Evolutionary conservation across 306 rosid species (phyloP).

Genomic region (Lathyrus sativus): DNA sequence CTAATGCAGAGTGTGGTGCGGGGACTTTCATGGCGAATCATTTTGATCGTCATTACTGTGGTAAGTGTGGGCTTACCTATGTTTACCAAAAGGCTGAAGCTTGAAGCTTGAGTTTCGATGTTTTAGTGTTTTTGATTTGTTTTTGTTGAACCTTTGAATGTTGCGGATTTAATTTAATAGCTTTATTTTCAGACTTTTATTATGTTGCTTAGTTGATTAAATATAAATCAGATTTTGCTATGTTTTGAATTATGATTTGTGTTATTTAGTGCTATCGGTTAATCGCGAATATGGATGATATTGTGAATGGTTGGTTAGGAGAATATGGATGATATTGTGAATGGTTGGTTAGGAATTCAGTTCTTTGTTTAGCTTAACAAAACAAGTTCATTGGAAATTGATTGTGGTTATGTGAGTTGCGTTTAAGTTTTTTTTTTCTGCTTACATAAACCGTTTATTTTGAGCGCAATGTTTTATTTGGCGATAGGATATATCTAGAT

Average conservation of each 20-base stretch:
- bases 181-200: neutral
- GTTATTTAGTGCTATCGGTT: neutral
- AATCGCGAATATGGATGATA: neutral
- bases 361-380: too few species aligned
- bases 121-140: neutral
- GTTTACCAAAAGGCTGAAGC: conserved; percentile 32
- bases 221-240: neutral
- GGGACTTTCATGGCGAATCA: conserved; percentile 35
- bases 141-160: neutral
- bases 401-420: too few species aligned
- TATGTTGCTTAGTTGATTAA: too few species aligned
- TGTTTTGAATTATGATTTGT: neutral
- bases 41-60: conserved; percentile 32
- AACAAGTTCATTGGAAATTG: too few species aligned
- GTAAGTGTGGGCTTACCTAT: conserved; percentile 34
- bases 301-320: neutral
- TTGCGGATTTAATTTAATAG: neutral
- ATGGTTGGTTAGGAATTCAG: too few species aligned
- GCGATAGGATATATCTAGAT: too few species aligned
- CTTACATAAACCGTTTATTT: too few species aligned
- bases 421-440: too few species aligned
- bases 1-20: conserved; percentile 32
- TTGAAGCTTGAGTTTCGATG: neutral
- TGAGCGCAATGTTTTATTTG: too few species aligned
- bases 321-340: neutral